Evolutionary conservation across 2,329 filamentous ascomycete genomes (phyloP).

Genomic region (Aureobasidium leucospermi): DNA sequence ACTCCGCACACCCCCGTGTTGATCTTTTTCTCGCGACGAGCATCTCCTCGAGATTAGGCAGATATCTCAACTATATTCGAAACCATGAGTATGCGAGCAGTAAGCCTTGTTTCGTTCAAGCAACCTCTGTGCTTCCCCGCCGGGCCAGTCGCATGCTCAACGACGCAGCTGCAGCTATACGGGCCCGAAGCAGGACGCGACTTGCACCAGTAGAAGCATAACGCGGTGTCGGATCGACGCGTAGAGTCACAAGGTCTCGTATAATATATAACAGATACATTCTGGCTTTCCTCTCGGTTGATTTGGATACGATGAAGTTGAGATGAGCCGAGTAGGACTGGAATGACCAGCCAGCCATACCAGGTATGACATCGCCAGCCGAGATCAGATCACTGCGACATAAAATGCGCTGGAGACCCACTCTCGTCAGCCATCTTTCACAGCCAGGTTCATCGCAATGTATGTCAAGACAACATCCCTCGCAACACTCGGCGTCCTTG

Average conservation of each 20-base stretch:
- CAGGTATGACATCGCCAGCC: neutral
- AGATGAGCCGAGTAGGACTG: neutral
- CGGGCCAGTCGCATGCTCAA: neutral
- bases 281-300: neutral
- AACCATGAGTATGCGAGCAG: neutral
- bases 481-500: neutral
- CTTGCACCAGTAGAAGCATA: neutral
- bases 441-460: neutral
- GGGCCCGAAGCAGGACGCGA: neutral
- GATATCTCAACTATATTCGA: neutral
- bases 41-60: neutral
- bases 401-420: neutral
- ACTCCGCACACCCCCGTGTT: neutral
- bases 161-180: neutral
- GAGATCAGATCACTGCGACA: neutral
- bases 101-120: neutral
- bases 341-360: neutral
- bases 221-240: neutral
- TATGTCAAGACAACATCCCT: conserved; percentile 4
- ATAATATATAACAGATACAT: neutral
- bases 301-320: neutral
- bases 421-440: neutral
- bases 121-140: neutral
- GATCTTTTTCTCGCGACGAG: neutral
- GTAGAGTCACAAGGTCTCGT: neutral